phyloP scores from a whole-genome alignment of 1,284 basidiomycete species.

The Puccinia polysora region DNA sequence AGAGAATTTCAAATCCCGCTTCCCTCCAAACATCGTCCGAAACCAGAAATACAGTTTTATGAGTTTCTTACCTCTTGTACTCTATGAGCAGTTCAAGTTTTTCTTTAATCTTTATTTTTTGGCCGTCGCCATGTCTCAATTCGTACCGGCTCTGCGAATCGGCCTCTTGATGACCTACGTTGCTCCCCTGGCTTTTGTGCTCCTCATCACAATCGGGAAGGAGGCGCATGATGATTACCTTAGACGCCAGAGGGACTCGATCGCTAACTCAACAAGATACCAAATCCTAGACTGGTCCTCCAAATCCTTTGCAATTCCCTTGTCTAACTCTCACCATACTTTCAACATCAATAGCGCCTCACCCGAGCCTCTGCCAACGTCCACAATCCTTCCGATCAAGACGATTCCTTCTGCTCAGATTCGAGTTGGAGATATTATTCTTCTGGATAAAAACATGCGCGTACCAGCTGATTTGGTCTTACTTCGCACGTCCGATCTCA shows the following conservation, averaged over 20 bases:
- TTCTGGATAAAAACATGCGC: slow-evolving; percentile 92
- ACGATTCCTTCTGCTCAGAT: slow-evolving; percentile 79
- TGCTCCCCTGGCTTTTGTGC: slow-evolving; percentile 89
- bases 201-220: slow-evolving; percentile 93
- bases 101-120: slow-evolving; percentile 99
- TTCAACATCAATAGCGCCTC: slow-evolving; percentile 52
- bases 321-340: slow-evolving; percentile 48
- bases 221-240: slow-evolving; percentile 98
- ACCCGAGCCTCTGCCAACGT: slow-evolving; percentile 41
- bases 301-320: slow-evolving; percentile 47
- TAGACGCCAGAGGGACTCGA: slow-evolving; percentile 80
- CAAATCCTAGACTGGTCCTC: slow-evolving; percentile 66
- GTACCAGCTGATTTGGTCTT: slow-evolving; percentile 93
- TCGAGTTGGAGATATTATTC: slow-evolving; percentile 83
- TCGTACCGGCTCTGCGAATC: slow-evolving; percentile 91
- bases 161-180: slow-evolving; percentile 83
- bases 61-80: slow-evolving; percentile 89
- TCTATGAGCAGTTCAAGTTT: slow-evolving; percentile 99
- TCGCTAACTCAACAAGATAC: slow-evolving; percentile 91
- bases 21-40: slow-evolving; percentile 74
- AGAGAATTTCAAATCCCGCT: slow-evolving; percentile 49
- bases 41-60: slow-evolving; percentile 97
- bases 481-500: slow-evolving; percentile 72
- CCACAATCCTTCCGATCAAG: slow-evolving; percentile 45
- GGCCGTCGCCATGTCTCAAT: slow-evolving; percentile 90